Base-by-base conservation (phyloP, 1,139 yeast species). In the Hyphopichia pseudoburtonii region DNA sequence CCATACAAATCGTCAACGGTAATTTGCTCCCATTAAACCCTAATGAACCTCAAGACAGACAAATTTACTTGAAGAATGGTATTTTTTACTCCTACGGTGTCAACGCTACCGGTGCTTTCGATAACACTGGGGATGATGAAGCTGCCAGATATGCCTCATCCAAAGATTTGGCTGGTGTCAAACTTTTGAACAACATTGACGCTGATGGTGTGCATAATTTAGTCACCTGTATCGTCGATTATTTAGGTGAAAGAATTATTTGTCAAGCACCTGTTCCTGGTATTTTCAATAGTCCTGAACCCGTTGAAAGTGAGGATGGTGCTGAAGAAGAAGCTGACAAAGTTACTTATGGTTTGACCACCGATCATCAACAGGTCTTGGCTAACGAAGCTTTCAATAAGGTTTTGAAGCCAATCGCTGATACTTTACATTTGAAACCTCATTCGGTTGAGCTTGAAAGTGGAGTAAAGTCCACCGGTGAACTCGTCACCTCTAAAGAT, bases 221-320 rank as follows among this genome's bases (percentile, higher is more conserved):
- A 44, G 79, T 87, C 48, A 86, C 97, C 6, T 76, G 90, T 32
- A 76, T 90, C 42, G 88, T 92, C 39, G 97, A 92, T 60, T 90
- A 78, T 63, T 80, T 86, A 60, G 98, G 98, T 44, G 83, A 80
- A 52, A 78, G 97, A 60, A 70, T 90, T 30, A 76, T 90, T 30
- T 89, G 95, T 57, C 98, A 92, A 67, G 87, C 96, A 12, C 96
- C 97, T 17, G 95, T 92, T 34, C 98, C 98, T n/a, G 98, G 98
- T 43, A 79, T 90, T 43, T 85, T 90, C 64, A 73, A 77, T 39
- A 76, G 75, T 38, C 54, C 62, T 15, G 61, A 64, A 38, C 61
- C 61, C 31, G 60, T 48, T 36, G 64, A 52, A 6, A 57, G 54
- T 16, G 62, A 32, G 50, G n/a, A n/a, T n/a, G 65, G 52, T 7